phyloP scores from a whole-genome alignment of 192 early-diverging fungal species.

The Chytriomyces sp. region DNA sequence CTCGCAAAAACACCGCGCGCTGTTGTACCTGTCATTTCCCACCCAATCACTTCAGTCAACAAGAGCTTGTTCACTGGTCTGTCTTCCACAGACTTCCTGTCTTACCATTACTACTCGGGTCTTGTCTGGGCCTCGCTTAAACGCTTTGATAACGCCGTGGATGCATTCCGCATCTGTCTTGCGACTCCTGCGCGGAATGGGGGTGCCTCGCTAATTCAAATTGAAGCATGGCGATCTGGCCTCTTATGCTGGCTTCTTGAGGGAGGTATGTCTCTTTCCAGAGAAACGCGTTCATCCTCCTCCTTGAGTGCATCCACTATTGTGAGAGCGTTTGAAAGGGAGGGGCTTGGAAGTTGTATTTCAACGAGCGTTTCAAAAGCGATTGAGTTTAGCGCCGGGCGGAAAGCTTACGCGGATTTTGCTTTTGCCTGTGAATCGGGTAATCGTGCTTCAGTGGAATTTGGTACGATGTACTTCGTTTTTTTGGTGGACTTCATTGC shows the following conservation, averaged over 20 bases:
- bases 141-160: conserved; percentile 64
- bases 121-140: conserved; percentile 74
- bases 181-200: conserved; percentile 62
- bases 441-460: background rate
- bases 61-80: conserved; percentile 22
- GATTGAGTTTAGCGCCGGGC: conserved; percentile 50
- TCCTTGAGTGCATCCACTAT: background rate
- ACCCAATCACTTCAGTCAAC: conserved; percentile 32
- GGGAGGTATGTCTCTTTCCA: conserved; percentile 52
- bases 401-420: conserved; percentile 21
- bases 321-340: background rate
- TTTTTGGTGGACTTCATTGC: too few species aligned
- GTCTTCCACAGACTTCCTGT: conserved; percentile 63
- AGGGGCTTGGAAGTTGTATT: conserved; percentile 26
- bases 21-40: background rate
- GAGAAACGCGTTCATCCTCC: background rate
- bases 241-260: conserved; percentile 67
- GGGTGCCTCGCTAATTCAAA: conserved; percentile 69
- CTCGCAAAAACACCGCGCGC: conserved; percentile 36
- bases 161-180: conserved; percentile 65
- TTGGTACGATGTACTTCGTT: background rate
- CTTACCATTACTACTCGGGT: conserved; percentile 82
- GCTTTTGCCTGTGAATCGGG: background rate
- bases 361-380: conserved; percentile 18
- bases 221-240: conserved; percentile 78